Conservation (phyloP, 352 stramenopile species). For the Phytophthora europaea region DNA sequence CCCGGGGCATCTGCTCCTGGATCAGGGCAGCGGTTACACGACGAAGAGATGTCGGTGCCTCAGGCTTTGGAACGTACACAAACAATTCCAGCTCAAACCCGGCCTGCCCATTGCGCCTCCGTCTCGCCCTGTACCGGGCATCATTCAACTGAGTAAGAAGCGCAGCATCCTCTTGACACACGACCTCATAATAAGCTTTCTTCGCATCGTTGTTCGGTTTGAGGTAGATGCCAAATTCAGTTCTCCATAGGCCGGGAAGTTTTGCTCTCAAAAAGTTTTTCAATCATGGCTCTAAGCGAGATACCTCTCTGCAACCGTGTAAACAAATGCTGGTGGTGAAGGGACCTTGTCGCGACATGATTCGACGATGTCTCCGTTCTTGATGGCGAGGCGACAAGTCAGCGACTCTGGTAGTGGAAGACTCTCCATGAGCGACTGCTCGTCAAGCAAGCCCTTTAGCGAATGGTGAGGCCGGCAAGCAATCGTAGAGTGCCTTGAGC, state of each 20-base stretch:
- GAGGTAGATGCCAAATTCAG: conserved; percentile 7
- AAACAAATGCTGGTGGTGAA: conserved; percentile 10
- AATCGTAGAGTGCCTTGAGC: no score
- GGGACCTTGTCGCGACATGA: conserved; percentile 10
- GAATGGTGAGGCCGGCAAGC: no score
- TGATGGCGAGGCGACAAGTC: conserved; percentile 13
- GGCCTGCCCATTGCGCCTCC: conserved; percentile 7
- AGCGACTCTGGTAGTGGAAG: no score
- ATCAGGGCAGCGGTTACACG: conserved; percentile 12
- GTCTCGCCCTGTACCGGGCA: conserved; percentile 17
- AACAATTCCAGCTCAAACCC: conserved; percentile 21
- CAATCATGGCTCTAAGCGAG: neutral
- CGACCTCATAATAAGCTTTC: conserved; percentile 9
- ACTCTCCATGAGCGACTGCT: no score
- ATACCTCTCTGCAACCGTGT: conserved; percentile 10
- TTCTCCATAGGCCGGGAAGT: conserved; percentile 8
- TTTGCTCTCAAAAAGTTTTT: conserved; percentile 18
- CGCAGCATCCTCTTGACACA: neutral
- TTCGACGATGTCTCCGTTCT: conserved; percentile 2
- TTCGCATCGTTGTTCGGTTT: conserved; percentile 11
- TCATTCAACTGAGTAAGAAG: conserved; percentile 6
- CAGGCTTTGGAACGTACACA: conserved; percentile 22
- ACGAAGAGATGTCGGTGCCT: neutral
- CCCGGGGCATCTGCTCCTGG: conserved; percentile 19
- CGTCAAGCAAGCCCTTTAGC: no score